Percentiles rank a stretch among this genome's conserved stretches.
phyloP scores from a whole-genome alignment of 768 basidiomycete genomes.

The Boletus rex-veris region DNA sequence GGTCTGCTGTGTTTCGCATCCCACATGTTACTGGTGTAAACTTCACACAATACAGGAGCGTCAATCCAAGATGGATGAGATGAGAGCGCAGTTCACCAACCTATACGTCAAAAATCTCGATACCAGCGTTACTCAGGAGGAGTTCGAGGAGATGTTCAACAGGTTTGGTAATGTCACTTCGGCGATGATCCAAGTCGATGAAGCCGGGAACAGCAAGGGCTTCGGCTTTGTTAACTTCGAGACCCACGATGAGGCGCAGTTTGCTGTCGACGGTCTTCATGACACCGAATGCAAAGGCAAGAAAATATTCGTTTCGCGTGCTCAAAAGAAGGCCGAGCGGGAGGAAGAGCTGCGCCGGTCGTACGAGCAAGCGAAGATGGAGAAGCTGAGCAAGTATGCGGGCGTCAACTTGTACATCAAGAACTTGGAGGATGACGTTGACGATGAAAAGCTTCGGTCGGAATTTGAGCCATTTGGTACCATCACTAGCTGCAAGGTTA shows the following conservation, averaged over 20 bases:
- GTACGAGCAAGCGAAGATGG: constrained; percentile 94
- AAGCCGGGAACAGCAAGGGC: constrained; percentile 89
- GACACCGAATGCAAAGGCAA: constrained; percentile 80
- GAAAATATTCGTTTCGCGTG: constrained; percentile 93
- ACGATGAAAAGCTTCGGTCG: constrained; percentile 93
- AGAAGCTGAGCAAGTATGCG: constrained; percentile 97
- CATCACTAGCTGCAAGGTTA: constrained; percentile 98
- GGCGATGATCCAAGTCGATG: constrained; percentile 78
- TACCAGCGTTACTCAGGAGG: constrained; percentile 74
- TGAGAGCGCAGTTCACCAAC: constrained; percentile 97
- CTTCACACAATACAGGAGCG: constrained; percentile 60
- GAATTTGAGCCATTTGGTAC: constrained; percentile 97
- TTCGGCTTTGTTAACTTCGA: constrained; percentile 99
- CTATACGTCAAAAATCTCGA: constrained; percentile 98
- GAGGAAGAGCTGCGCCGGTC: constrained; percentile 93
- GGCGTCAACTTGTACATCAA: constrained; percentile 99
- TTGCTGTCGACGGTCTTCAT: constrained; percentile 85
- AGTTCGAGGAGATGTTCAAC: constrained; percentile 80
- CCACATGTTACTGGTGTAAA: neutral
- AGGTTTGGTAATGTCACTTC: constrained; percentile 84
- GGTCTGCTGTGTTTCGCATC: constrained; percentile 39
- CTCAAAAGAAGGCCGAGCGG: constrained; percentile 98
- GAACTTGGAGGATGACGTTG: constrained; percentile 97
- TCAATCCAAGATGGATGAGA: constrained; percentile 97
- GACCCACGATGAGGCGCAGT: constrained; percentile 85